Evolutionary conservation across 495 filamentous ascomycete species (phyloP).

Genomic region (Podospora appendiculata): DNA sequence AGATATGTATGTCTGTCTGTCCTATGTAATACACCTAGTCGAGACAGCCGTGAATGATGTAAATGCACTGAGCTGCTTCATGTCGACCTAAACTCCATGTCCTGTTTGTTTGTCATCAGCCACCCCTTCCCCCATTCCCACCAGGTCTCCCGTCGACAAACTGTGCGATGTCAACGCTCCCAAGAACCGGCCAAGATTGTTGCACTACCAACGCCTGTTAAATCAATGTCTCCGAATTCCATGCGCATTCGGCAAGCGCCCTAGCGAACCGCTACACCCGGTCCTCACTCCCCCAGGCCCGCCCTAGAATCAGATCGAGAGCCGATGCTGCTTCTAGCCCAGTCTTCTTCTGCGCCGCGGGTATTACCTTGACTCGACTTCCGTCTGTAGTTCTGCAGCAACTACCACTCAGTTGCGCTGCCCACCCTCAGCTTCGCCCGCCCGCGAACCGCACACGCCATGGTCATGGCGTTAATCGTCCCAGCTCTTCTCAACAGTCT

Average conservation of each 20-base stretch:
- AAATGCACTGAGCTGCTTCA: not conserved
- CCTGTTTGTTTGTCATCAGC: not conserved
- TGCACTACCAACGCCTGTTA: not conserved
- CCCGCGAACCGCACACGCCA: too few species aligned
- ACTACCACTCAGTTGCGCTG: too few species aligned
- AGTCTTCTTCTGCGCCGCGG: too few species aligned
- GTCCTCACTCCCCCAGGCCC: too few species aligned
- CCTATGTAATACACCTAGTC: not conserved
- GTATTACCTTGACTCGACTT: too few species aligned
- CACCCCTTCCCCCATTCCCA: not conserved
- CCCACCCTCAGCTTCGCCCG: too few species aligned
- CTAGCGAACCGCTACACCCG: too few species aligned
- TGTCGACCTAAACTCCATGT: not conserved
- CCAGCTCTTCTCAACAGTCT: constrained; percentile 99
- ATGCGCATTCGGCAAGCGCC: not conserved
- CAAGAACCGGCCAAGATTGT: not conserved
- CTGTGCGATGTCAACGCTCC: not conserved
- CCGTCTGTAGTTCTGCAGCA: too few species aligned
- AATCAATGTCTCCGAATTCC: not conserved
- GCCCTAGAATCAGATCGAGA: too few species aligned
- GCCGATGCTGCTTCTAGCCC: too few species aligned
- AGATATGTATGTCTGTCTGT: too few species aligned
- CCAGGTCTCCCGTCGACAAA: not conserved
- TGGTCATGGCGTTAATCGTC: constrained; percentile 54
- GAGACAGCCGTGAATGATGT: not conserved